phyloP scores from a whole-genome alignment of 2,329 filamentous ascomycete species.

The Trichophyton mentagrophytes region DNA sequence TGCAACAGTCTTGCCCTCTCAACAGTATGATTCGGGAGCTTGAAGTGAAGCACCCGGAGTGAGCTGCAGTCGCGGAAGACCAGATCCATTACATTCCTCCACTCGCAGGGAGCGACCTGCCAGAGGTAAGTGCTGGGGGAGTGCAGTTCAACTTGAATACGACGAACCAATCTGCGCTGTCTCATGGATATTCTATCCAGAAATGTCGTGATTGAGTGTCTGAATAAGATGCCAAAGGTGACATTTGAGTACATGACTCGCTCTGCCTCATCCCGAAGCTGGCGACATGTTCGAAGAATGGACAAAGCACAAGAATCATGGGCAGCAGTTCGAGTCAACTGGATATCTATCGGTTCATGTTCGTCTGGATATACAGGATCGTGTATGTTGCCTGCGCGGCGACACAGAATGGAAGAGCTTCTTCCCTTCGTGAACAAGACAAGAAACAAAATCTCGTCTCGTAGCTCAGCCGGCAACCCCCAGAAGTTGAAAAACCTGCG shows the following conservation, averaged over 20 bases:
- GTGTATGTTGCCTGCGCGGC: neutral
- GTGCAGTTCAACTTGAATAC: neutral
- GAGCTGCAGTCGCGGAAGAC: slow-evolving; percentile 1
- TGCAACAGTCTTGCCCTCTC: neutral
- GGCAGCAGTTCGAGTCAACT: neutral
- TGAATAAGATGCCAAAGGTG: neutral
- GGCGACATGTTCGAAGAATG: slow-evolving; percentile 4
- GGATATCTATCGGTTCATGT: neutral
- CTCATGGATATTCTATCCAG: neutral
- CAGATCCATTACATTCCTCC: slow-evolving; percentile 1
- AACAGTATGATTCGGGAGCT: neutral
- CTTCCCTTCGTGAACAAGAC: neutral
- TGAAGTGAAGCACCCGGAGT: neutral
- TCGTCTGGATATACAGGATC: neutral
- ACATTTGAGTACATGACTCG: neutral
- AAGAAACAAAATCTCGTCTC: slow-evolving; percentile 3
- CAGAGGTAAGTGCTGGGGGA: neutral
- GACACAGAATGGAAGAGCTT: neutral
- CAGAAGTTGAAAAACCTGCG: neutral
- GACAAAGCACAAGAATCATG: neutral
- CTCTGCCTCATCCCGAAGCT: slow-evolving; percentile 1
- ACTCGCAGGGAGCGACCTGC: slow-evolving; percentile 1
- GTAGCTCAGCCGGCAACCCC: neutral
- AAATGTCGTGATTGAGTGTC: slow-evolving; percentile 1
- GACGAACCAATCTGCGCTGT: slow-evolving; percentile 1